Evolutionary conservation across 179 eudicot genomes (phyloP).

Genomic region (Sideroxylon spinosum): DNA sequence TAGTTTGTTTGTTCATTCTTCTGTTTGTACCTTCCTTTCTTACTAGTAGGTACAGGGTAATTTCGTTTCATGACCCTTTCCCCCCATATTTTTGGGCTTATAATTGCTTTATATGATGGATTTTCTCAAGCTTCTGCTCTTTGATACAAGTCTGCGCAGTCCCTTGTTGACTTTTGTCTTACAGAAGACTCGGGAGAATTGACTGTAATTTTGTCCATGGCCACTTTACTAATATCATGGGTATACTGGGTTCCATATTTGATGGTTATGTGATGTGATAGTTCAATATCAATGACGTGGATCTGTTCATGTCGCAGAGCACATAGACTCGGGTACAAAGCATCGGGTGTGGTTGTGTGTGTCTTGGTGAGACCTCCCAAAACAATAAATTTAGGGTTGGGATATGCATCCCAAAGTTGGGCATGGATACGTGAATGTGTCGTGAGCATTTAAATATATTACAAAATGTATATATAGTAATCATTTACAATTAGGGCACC

Average conservation of each 20-base stretch:
- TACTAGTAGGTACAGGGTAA: neutral
- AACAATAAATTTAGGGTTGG: no score
- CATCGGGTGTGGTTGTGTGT: no score
- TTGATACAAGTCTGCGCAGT: neutral
- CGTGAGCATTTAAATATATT: no score
- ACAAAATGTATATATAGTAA: no score
- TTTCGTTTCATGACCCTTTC: neutral
- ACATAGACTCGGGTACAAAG: no score
- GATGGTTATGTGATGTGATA: neutral
- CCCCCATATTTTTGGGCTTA: neutral
- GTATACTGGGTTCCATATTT: no score
- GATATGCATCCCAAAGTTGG: no score
- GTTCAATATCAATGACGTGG: neutral
- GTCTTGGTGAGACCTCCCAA: no score
- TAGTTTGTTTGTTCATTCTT: conserved; percentile 7
- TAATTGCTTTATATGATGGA: neutral
- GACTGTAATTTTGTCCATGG: neutral
- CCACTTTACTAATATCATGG: neutral
- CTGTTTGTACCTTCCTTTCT: neutral
- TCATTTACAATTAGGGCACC: no score
- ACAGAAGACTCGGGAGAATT: no score
- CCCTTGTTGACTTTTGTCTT: no score
- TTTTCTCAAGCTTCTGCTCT: neutral
- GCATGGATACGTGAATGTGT: no score
- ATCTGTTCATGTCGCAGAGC: neutral